Conservation (phyloP, 192 early-diverging fungal genomes). For the Linnemannia elongata region DNA sequence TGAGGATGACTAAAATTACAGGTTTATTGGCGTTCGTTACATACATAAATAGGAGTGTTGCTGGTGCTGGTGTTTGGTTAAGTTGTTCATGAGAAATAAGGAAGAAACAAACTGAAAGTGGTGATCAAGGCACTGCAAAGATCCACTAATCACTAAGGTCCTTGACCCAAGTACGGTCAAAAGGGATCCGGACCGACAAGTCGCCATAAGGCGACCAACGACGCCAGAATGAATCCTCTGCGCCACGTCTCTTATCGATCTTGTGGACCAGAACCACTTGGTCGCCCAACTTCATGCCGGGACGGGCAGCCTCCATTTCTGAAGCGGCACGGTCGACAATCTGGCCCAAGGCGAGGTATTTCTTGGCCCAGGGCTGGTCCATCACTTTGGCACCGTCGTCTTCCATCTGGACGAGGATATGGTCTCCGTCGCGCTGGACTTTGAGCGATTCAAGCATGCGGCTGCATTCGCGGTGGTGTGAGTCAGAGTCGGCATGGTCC, state of each 20-base stretch:
- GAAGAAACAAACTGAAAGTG: not conserved
- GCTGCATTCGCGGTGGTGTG: not conserved
- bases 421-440: constrained; percentile 23
- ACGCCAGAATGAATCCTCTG: constrained; percentile 28
- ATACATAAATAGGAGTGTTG: not conserved
- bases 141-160: constrained; percentile 24
- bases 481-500: not conserved
- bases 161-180: constrained; percentile 46
- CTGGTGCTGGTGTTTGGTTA: not conserved
- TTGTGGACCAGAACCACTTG: constrained; percentile 48
- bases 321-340: constrained; percentile 40
- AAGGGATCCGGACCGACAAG: constrained; percentile 31
- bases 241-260: not conserved
- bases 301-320: constrained; percentile 34
- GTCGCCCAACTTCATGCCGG: constrained; percentile 34
- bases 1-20: not conserved
- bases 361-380: constrained; percentile 26
- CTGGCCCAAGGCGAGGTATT: constrained; percentile 36
- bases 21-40: constrained; percentile 1
- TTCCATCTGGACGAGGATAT: constrained; percentile 27
- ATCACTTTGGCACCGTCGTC: constrained; percentile 41
- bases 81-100: not conserved
- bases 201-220: constrained; percentile 28
- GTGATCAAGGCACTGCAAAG: not conserved
- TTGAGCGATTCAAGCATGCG: constrained; percentile 5